Percentiles rank a stretch among this genome's conserved stretches.
phyloP scores from a whole-genome alignment of 2,329 filamentous ascomycete species.

The Amphichorda felina region DNA sequence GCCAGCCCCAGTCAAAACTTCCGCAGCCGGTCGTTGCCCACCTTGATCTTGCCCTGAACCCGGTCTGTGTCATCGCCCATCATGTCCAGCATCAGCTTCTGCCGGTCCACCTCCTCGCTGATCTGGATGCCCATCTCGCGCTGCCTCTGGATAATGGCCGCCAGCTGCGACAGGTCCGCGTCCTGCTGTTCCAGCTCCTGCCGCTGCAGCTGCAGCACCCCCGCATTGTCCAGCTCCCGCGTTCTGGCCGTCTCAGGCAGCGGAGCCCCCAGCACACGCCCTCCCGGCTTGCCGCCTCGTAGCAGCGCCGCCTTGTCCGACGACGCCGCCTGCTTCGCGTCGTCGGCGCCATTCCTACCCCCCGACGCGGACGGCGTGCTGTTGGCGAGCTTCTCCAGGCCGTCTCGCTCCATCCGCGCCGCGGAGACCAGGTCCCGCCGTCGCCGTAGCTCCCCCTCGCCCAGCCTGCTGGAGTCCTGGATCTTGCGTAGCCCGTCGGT shows the following conservation, averaged over 20 bases:
- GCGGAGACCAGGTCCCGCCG: slow-evolving; percentile 58
- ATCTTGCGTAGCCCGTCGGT: slow-evolving; percentile 52
- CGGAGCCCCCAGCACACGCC: slow-evolving; percentile 62
- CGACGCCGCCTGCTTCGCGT: slow-evolving; percentile 36
- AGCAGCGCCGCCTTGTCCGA: slow-evolving; percentile 40
- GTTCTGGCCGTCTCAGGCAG: slow-evolving; percentile 66
- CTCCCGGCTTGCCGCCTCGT: slow-evolving; percentile 23
- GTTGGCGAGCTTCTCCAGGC: slow-evolving; percentile 60
- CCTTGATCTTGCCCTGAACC: slow-evolving; percentile 54
- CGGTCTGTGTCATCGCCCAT: slow-evolving; percentile 56
- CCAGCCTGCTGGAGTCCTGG: slow-evolving; percentile 42
- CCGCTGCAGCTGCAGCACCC: slow-evolving; percentile 61
- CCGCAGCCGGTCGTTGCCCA: slow-evolving; percentile 61
- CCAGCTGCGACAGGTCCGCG: slow-evolving; percentile 55
- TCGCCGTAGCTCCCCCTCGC: slow-evolving; percentile 63
- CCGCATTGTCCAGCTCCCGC: slow-evolving; percentile 63
- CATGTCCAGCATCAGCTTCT: slow-evolving; percentile 58
- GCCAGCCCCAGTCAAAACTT: slow-evolving; percentile 41
- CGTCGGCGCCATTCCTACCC: slow-evolving; percentile 13
- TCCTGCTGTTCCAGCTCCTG: slow-evolving; percentile 69
- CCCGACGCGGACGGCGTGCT: slow-evolving; percentile 22
- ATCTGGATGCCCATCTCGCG: slow-evolving; percentile 70
- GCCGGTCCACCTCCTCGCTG: slow-evolving; percentile 58
- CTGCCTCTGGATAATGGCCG: slow-evolving; percentile 58
- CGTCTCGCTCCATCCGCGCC: slow-evolving; percentile 63